Conservation (phyloP, 257 asterid species). For the Fraxinus cuspidata region DNA sequence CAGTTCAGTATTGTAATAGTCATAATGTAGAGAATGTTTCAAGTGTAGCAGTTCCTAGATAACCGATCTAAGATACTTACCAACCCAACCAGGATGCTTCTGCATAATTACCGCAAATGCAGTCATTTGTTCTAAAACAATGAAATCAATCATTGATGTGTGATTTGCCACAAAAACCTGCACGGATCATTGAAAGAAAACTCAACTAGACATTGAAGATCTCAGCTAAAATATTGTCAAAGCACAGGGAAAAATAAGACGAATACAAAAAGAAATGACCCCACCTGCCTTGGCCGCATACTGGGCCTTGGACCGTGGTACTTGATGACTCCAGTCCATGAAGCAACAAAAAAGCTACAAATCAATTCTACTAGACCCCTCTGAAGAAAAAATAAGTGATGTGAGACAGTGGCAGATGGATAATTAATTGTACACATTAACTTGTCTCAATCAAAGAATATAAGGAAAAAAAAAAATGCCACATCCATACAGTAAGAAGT, state of each 20-base stretch:
- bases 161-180: conserved; percentile 99
- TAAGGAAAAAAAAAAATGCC: not conserved
- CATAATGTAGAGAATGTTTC: conserved; percentile 13
- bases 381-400: conserved; percentile 38
- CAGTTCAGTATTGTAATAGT: not conserved
- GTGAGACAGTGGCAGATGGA: conserved; percentile 6
- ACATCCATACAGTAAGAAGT: conserved; percentile 5
- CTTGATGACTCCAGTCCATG: conserved; percentile 99
- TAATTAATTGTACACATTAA: too few species aligned
- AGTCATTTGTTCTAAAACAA: conserved; percentile 96
- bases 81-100: conserved; percentile 99
- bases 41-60: conserved; percentile 9
- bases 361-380: conserved; percentile 93
- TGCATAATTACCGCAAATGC: conserved; percentile 99
- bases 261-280: conserved; percentile 11
- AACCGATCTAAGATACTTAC: conserved; percentile 51
- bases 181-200: conserved; percentile 20
- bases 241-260: conserved; percentile 5
- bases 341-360: conserved; percentile 96
- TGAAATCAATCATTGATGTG: conserved; percentile 98
- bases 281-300: conserved; percentile 94
- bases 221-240: conserved; percentile 1
- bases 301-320: conserved; percentile 99
- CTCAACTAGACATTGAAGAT: conserved; percentile 1
- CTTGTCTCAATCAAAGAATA: not conserved